These are phyloP conservation scores for Thalassiosira exigua DNA, from an alignment of 352 stramenopile genomes.

Conservation along the genomic window DNA sequence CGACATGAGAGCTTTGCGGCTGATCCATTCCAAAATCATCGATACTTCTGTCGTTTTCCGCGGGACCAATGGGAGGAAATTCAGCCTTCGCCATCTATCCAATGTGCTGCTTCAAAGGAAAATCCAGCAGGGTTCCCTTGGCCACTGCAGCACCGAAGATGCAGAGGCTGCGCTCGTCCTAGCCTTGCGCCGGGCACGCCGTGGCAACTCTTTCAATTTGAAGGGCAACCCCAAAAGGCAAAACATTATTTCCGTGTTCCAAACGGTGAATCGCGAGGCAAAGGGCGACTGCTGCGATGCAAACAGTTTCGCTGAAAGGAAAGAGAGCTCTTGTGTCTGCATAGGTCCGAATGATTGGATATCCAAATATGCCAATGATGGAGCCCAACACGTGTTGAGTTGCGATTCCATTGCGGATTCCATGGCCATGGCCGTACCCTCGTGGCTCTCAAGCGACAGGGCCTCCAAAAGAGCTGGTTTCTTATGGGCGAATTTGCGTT, in stretches of 20 bases:
- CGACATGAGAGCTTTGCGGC: slow-evolving; percentile 70
- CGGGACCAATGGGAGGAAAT: slow-evolving; percentile 67
- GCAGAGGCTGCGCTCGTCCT: slow-evolving; percentile 69
- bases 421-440: slow-evolving; percentile 69
- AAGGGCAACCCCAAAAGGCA: slow-evolving; percentile 42
- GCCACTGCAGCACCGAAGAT: slow-evolving; percentile 82
- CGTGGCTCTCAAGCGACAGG: slow-evolving; percentile 65
- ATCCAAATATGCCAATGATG: slow-evolving; percentile 58
- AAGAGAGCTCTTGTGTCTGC: slow-evolving; percentile 62
- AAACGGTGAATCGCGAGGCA: slow-evolving; percentile 41
- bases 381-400: slow-evolving; percentile 64
- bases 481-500: slow-evolving; percentile 68
- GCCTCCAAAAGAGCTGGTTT: slow-evolving; percentile 58
- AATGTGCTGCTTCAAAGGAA: slow-evolving; percentile 67
- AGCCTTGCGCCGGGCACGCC: slow-evolving; percentile 61
- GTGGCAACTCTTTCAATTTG: slow-evolving; percentile 63
- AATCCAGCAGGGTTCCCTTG: slow-evolving; percentile 66
- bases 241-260: slow-evolving; percentile 56
- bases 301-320: slow-evolving; percentile 43
- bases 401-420: slow-evolving; percentile 66
- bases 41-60: slow-evolving; percentile 80
- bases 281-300: slow-evolving; percentile 2
- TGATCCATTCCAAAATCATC: slow-evolving; percentile 68
- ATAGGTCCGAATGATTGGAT: slow-evolving; percentile 76
- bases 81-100: slow-evolving; percentile 70